Conservation (phyloP, 1,139 yeast genomes). For the Candida pseudocylindracea region DNA sequence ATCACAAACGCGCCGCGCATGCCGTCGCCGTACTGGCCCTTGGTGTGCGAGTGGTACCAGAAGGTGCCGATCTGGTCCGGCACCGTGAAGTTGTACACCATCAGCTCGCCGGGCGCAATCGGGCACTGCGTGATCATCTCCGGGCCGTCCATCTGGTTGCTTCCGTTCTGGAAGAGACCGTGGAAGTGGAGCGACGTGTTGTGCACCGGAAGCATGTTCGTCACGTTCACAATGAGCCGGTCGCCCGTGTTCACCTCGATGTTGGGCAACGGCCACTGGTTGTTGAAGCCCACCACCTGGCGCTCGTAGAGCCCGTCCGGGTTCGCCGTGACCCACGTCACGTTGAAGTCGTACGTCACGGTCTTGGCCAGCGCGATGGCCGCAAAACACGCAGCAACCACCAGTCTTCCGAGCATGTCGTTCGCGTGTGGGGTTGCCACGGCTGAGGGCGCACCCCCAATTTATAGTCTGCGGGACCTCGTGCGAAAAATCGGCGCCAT, state of each 20-base stretch:
- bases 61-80: not conserved
- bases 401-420: too few relatives aligned
- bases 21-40: conserved; percentile 1
- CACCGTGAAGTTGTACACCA: conserved; percentile 1
- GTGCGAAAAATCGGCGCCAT: too few relatives aligned
- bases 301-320: conserved; percentile 57
- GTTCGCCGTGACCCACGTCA: conserved; percentile 47
- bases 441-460: too few relatives aligned
- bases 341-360: conserved; percentile 48
- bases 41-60: conserved; percentile 1
- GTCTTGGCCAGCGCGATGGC: conserved; percentile 21
- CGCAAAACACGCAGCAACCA: conserved; percentile 3
- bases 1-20: conserved; percentile 1
- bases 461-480: too few relatives aligned
- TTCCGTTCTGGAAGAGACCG: conserved; percentile 1
- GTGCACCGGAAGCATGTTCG: conserved; percentile 40
- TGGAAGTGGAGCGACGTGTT: conserved; percentile 32
- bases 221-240: conserved; percentile 41
- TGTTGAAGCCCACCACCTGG: conserved; percentile 59
- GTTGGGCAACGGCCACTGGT: conserved; percentile 71
- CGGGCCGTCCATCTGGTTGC: conserved; percentile 1
- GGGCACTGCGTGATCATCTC: conserved; percentile 1
- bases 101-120: conserved; percentile 1
- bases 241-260: conserved; percentile 57
- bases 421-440: too few relatives aligned